Base-by-base conservation (phyloP, 2,329 filamentous ascomycete genomes). In the Teratosphaeria gauchensis region DNA sequence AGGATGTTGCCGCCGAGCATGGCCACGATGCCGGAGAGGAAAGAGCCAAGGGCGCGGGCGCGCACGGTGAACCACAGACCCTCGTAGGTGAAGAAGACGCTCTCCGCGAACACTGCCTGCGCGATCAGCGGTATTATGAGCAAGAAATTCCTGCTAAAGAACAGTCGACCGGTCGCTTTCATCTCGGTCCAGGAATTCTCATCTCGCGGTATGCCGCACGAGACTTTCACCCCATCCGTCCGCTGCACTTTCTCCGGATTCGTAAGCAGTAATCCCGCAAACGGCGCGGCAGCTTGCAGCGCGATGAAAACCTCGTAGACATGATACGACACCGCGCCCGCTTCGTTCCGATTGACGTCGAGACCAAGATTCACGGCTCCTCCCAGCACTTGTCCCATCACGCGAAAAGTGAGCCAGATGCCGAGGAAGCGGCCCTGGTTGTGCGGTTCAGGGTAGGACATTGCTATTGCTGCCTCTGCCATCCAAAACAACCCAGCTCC, bases 401-500 rank as follows among this genome's bases (percentile, higher is more conserved):
- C 77, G 2, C 81, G 77, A 62, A 80, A 83, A 4, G 76, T 80
- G 4, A 89, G 76, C 87, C 87, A 90, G 66, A 86, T 84, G 0
- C 85, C 87, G 0, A 90, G 74, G 19, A 84, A 82, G 16, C 80
- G 80, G 0, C 84, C 85, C 56, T 82, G 80, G 54, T 87, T 87
- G 67, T 82, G 83, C 0, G 86, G 85, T 65, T 90, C 87, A 0
- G 87, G 86, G 63, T 90, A 90, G 0, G 83, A 79, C 21, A 90
- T 81, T 0, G 86, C 86, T 58, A 90, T 88, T 0, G 87, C 86
- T 0, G 85, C 85, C 72, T 90, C 87, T 0, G 86, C 83, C 77
- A 85, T 85, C 87, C 87, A 90, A 71, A 90, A 90, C 0, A 90
- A 77, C 0, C 87, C 87, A 0, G 87, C 87, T 0, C 83, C 85